These are phyloP conservation scores for Styphnolobium japonicum DNA, from an alignment of 306 rosid species.

Conservation along the genomic window DNA sequence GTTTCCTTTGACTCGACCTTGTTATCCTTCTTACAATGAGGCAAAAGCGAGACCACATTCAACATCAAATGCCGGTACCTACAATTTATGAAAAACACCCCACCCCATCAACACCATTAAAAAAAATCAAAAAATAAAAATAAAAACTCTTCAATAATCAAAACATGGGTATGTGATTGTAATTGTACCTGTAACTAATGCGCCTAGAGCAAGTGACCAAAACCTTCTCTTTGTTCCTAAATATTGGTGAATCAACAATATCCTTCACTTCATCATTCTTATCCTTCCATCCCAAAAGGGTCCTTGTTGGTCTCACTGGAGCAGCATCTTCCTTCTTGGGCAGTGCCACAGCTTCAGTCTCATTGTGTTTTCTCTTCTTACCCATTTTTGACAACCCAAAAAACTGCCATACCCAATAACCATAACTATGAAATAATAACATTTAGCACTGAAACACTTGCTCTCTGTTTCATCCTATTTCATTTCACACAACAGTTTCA, in stretches of 20 bases:
- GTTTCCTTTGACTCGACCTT: conserved; percentile 88
- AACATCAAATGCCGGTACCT: conserved; percentile 97
- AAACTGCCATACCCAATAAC: conserved; percentile 15
- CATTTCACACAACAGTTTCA: not conserved
- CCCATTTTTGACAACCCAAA: conserved; percentile 39
- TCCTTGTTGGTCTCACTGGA: conserved; percentile 73
- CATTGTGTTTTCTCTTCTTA: conserved; percentile 86
- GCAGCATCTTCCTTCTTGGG: conserved; percentile 57
- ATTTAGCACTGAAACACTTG: not conserved
- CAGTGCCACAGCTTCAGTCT: conserved; percentile 30
- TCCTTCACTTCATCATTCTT: conserved; percentile 33
- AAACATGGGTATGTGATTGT: not conserved
- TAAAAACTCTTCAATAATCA: not conserved
- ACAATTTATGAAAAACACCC: not conserved
- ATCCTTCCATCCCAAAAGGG: conserved; percentile 86
- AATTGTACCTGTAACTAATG: conserved; percentile 65
- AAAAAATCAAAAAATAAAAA: not conserved
- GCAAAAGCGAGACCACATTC: conserved; percentile 85
- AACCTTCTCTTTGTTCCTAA: conserved; percentile 92
- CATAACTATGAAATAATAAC: not conserved
- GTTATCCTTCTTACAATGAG: conserved; percentile 94
- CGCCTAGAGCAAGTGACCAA: conserved; percentile 94
- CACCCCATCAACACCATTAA: not conserved
- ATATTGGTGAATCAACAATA: conserved; percentile 31
- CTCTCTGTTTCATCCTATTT: not conserved